Evolutionary conservation across 208 protist species (phyloP), one percentile per base, ranked within the genome.

Genomic region (Leishmania major): DNA sequence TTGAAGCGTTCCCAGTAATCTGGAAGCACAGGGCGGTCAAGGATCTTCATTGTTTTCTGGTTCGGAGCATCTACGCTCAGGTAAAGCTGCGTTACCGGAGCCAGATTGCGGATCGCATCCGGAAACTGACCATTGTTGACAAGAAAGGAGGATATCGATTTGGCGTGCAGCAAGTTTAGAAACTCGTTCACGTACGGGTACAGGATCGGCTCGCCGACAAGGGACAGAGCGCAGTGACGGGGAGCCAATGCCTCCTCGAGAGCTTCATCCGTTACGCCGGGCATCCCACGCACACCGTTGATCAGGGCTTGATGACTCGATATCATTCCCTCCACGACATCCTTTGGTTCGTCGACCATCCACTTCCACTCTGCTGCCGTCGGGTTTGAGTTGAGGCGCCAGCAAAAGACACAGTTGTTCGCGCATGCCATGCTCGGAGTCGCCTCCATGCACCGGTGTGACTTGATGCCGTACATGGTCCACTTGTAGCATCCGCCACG

Each of bases 401-500:
- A 98, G 83, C 97, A 99, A 87, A 99, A 99, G 37, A 99, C 96
- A 85, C 97, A 99, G 85, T 99, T 99, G 88, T 99, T 99, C 49
- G 97, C 96, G 81, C 98, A 99, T 13, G 98, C 98, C 85, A 99
- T 88, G 77, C 91, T 98, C 13, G 98, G 98, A 2, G 98, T 99
- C 35, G 95, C 97, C 88, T 99, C 97, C 97, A 99, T 99, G 89
- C 99, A 99, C 59, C 94, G 94, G 84, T 99, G 98, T 3, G 91
- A 97, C 64, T 88, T 77, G 81, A 99, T 99, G 78, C 98, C 98
- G 87, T 99, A 99, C 92, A 99, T 99, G 10, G 97, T 99, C 93
- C 99, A 98, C 88, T 99, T 99, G 92, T 99, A 99, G 88, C 98
- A 99, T 1, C 98, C 98, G 53, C 98, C 98, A 10, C 98, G 81